These are phyloP conservation scores for Fusarium aywerte DNA, from an alignment of 2,329 filamentous ascomycete species.

Conservation along the genomic window DNA sequence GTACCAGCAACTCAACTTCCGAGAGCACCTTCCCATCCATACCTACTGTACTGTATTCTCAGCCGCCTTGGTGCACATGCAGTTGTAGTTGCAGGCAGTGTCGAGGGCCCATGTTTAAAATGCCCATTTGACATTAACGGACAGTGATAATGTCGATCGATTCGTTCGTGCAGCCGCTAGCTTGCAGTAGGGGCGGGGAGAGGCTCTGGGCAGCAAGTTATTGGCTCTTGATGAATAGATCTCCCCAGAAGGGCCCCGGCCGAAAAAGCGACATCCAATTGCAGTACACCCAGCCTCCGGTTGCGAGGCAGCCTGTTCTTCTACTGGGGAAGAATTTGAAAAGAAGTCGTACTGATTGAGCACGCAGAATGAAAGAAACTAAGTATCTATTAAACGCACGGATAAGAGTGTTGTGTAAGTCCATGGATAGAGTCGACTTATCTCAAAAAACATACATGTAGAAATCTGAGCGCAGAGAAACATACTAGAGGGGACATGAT, in stretches of 20 bases:
- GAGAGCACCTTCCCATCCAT: neutral
- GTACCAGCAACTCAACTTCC: neutral
- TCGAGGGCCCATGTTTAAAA: conserved; percentile 5
- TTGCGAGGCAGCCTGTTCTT: conserved; percentile 25
- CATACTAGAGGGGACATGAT: neutral
- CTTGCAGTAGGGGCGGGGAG: conserved; percentile 24
- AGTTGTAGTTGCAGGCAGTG: neutral
- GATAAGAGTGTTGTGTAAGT: neutral
- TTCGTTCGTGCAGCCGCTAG: conserved; percentile 41
- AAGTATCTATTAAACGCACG: neutral
- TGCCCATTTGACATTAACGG: conserved; percentile 28
- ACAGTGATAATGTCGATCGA: conserved; percentile 43
- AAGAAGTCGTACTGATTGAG: neutral
- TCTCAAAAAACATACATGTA: neutral
- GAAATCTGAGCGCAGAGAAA: neutral
- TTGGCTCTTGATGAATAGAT: conserved; percentile 23
- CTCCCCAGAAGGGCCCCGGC: conserved; percentile 34
- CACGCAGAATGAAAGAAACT: neutral
- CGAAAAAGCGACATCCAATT: conserved; percentile 23
- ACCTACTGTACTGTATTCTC: neutral
- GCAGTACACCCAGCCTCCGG: conserved; percentile 9
- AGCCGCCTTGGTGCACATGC: conserved; percentile 4
- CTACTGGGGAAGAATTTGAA: neutral
- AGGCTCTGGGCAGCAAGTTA: conserved; percentile 4
- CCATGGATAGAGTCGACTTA: neutral